Base-by-base conservation (phyloP, 371 early-diverging fungal species). In the Mortierella sp. region DNA sequence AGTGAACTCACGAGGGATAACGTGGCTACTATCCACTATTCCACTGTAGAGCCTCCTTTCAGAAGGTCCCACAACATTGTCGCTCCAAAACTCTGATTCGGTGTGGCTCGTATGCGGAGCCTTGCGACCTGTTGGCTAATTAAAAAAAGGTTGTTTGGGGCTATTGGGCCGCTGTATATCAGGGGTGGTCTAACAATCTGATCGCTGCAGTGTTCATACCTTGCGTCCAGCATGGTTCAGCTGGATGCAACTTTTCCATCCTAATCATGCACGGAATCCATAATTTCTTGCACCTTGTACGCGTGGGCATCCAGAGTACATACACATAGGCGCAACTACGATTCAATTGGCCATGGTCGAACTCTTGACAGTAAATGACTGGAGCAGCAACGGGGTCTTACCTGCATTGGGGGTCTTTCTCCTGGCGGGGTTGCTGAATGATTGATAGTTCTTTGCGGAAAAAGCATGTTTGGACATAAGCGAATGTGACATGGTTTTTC, bases 321-420 rank as follows among this genome's bases (percentile, higher is more conserved):
- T 88, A 87, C 92, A 88, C 96, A 96, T 96, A 21, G 97, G 96
- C 0, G 94, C 87, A 21, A 96, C 93, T 13, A 88, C 88, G 15
- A 95, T 77, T 19, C 96, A 86, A 84, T 96, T 96, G 70, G 92
- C 89, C 55, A 93, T 84, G 1, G 87, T 87, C 58, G 89, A 68
- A 13, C 79, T 85, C 67, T 92, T 89, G 61, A 94, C 70, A 6
- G 80, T 88, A 19, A 92, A 77, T 9, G 96, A 94, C 55, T 87
- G 85, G 82, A 95, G 95, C 6, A 94, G 79, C 45, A 81, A 38
- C 13, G 83, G 83, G 38, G 63, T 16, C 67, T 83, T 77, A 66
- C 68, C 75, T 0, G 80, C 28, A 21, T 61, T 41, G 10, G 75
- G 16, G 45, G 36, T 36, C 36, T 36, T 36, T 36, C 7, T 36